Base-by-base conservation (phyloP, 2,329 filamentous ascomycete genomes). In the Pseudogymnoascus sp. region DNA sequence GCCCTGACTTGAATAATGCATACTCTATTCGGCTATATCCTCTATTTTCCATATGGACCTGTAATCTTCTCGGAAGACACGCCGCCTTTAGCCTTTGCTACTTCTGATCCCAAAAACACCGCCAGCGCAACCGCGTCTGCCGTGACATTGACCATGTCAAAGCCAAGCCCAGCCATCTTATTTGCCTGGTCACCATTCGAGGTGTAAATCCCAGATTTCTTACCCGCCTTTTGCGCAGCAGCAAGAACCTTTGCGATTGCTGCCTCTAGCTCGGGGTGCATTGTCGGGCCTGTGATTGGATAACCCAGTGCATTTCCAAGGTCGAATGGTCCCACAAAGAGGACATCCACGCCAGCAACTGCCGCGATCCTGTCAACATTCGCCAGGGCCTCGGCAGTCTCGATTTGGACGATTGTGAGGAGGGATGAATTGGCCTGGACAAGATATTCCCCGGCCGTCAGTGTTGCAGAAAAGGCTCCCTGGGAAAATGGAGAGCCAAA, bases 291-390 rank as follows among this genome's bases (percentile, higher is more conserved):
- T 20, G 86, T 76, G 38, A 90, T 82, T 0, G 87, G 82, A 59
- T 81, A 73, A 0, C 82, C 83, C 50, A 86, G 83, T 66, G 81
- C 85, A 70, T 85, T 84, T 73, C 82, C 86, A 59, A 88, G 76
- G 67, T 88, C 85, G 68, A 86, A 87, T 1, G 85, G 85, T 0
- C 85, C 85, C 53, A 88, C 78, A 68, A 87, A 87, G 22, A 88
- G 72, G 4, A 85, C 79, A 63, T 88, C 85, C 20, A 88, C 75
- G 3, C 82, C 82, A 3, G 82, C 73, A 20, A 85, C 75, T 18
- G 79, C 76, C 41, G 83, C 83, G 70, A 88, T 88, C 57, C 80
- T 81, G 35, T 87, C 83, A 1, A 87, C 79, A 11, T 74, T 73
- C 1, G 83, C 79, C 12, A 88, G 74, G 0, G 84, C 84, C 69